These are phyloP conservation scores for Ceratobasidium theobromae DNA, from an alignment of 1,284 basidiomycete species.

Conservation along the genomic window DNA sequence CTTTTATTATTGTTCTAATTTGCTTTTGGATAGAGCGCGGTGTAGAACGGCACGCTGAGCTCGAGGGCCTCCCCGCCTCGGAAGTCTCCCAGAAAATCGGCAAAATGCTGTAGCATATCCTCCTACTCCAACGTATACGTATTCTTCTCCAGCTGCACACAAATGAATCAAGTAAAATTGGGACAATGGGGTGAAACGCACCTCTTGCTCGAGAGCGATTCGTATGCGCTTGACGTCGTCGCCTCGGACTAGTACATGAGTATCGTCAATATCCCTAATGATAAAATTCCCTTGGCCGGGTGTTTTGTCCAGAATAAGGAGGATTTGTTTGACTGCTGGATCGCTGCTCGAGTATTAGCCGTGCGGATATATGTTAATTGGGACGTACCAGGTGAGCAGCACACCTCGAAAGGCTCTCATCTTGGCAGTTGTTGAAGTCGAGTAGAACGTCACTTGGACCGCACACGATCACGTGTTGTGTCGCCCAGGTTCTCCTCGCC, in stretches of 20 bases:
- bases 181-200: constrained; percentile 44
- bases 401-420: constrained; percentile 73
- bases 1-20: neutral
- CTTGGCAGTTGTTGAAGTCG: neutral
- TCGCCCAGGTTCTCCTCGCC: neutral
- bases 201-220: constrained; percentile 74
- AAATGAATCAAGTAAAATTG: neutral
- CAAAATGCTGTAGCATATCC: constrained; percentile 50
- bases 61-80: constrained; percentile 71
- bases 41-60: constrained; percentile 74
- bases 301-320: constrained; percentile 79
- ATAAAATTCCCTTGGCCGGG: constrained; percentile 57
- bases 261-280: constrained; percentile 84
- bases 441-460: neutral
- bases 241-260: constrained; percentile 78
- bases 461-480: neutral
- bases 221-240: constrained; percentile 76
- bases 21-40: constrained; percentile 59
- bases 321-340: constrained; percentile 86
- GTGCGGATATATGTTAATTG: no score
- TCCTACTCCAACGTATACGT: constrained; percentile 38
- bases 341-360: no score
- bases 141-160: constrained; percentile 39
- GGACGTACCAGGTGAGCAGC: constrained; percentile 73
- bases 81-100: constrained; percentile 72